A percentile compares a stretch with the other conserved stretches of the same genome.
Conservation (phyloP, 345 rosid species). For the Citrus australasica region DNA sequence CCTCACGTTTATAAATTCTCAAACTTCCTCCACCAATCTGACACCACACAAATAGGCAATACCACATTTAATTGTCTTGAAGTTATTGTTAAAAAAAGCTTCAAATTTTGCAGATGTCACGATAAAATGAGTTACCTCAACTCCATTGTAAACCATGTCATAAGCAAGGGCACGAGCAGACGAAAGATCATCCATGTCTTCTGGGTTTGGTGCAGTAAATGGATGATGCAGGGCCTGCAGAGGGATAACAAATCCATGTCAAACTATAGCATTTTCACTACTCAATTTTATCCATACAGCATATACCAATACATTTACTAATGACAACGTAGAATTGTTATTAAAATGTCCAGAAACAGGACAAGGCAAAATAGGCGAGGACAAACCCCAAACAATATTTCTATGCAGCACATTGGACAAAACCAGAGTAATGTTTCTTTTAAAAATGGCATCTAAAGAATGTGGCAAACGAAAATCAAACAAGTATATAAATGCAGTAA, state of each 20-base stretch:
- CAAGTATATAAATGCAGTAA: neutral
- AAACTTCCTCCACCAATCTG: slow-evolving; percentile 99
- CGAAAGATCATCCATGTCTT: slow-evolving; percentile 78
- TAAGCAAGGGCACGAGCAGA: slow-evolving; percentile 94
- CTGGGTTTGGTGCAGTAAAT: slow-evolving; percentile 92
- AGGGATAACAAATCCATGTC: slow-evolving; percentile 5
- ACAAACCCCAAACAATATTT: neutral
- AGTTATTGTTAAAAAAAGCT: neutral
- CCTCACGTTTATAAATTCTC: slow-evolving; percentile 83
- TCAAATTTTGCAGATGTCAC: neutral
- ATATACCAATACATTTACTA: neutral
- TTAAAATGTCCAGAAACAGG: neutral
- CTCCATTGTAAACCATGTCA: slow-evolving; percentile 98
- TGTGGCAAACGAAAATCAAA: neutral
- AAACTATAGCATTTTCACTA: neutral
- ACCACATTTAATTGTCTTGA: neutral
- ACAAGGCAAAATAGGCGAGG: neutral
- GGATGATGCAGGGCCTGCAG: slow-evolving; percentile 95
- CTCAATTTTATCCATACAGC: neutral
- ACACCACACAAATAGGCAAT: slow-evolving; percentile 7
- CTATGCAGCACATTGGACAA: neutral
- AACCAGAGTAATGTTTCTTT: neutral
- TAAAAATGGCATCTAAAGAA: neutral
- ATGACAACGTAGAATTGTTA: neutral
- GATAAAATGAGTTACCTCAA: slow-evolving; percentile 56